These are phyloP conservation scores for Wickerhamomyces canadensis DNA, from an alignment of 805 yeast genomes.

Conservation along the genomic window DNA sequence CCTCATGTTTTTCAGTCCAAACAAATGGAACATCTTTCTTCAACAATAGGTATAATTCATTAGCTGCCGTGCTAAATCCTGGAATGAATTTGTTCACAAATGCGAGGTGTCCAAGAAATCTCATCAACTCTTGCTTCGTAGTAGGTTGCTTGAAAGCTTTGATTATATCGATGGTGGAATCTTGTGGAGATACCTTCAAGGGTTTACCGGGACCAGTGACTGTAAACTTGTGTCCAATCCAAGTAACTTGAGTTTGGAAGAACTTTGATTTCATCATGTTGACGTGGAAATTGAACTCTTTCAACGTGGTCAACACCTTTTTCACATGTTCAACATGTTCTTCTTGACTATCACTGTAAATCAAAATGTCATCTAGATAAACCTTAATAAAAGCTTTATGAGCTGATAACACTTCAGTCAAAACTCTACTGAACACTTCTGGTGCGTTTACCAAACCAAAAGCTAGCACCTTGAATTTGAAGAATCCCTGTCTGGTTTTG, in stretches of 20 bases:
- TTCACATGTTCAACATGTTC: not conserved
- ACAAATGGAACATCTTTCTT: not conserved
- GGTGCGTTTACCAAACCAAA: not conserved
- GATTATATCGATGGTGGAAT: not conserved
- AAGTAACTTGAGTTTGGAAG: not conserved
- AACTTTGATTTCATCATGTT: not conserved
- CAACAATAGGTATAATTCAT: not conserved
- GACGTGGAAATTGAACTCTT: not conserved
- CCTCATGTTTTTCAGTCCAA: not conserved
- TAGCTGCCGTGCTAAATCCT: not conserved
- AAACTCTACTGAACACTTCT: not conserved
- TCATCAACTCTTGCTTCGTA: not conserved
- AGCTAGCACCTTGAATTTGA: not conserved
- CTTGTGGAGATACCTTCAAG: not conserved
- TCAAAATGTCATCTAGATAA: not conserved
- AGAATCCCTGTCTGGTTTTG: not conserved
- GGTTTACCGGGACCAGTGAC: not conserved
- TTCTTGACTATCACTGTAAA: not conserved
- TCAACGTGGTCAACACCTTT: not conserved
- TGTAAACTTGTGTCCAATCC: not conserved
- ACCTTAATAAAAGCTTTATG: not conserved
- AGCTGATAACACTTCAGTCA: not conserved
- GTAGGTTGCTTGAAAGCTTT: not conserved
- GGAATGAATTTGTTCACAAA: not conserved
- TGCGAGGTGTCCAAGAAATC: not conserved